phyloP scores from a whole-genome alignment of 441 rosid genomes.

The Pelargonium citronellum region DNA sequence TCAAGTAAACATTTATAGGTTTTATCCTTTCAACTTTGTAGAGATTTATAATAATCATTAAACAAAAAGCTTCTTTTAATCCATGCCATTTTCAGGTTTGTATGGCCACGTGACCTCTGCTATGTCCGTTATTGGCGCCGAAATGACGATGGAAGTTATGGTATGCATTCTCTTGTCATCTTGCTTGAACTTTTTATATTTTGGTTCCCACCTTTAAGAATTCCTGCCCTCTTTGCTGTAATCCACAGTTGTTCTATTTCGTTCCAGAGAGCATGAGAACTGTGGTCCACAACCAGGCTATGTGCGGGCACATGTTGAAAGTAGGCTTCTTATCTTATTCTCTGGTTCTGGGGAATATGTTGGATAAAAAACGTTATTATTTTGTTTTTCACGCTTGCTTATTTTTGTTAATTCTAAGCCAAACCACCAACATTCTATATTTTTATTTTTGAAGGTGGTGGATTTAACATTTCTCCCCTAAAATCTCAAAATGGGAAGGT shows the following conservation, averaged over 20 bases:
- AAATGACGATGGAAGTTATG: conserved; percentile 97
- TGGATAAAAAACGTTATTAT: not conserved
- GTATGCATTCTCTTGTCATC: conserved; percentile 31
- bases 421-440: conserved; percentile 9
- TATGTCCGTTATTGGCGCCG: conserved; percentile 98
- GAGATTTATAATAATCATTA: not conserved
- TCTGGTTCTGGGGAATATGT: conserved; percentile 12
- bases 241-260: conserved; percentile 88
- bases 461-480: conserved; percentile 86
- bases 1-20: not conserved
- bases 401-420: conserved; percentile 6
- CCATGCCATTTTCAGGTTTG: conserved; percentile 52
- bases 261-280: conserved; percentile 93
- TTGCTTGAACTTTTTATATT: conserved; percentile 18
- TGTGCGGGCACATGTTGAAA: conserved; percentile 97
- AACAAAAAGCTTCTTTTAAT: not conserved
- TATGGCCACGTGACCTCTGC: conserved; percentile 99
- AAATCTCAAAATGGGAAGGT: conserved; percentile 81
- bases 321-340: conserved; percentile 39
- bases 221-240: conserved; percentile 19
- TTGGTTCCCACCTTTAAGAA: conserved; percentile 18
- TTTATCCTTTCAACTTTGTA: conserved; percentile 2
- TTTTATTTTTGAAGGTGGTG: conserved; percentile 69
- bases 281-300: conserved; percentile 93
- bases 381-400: not conserved